Evolutionary conservation across 2,329 filamentous ascomycete species (phyloP).

Genomic region (Aspergillus eucalypticola): DNA sequence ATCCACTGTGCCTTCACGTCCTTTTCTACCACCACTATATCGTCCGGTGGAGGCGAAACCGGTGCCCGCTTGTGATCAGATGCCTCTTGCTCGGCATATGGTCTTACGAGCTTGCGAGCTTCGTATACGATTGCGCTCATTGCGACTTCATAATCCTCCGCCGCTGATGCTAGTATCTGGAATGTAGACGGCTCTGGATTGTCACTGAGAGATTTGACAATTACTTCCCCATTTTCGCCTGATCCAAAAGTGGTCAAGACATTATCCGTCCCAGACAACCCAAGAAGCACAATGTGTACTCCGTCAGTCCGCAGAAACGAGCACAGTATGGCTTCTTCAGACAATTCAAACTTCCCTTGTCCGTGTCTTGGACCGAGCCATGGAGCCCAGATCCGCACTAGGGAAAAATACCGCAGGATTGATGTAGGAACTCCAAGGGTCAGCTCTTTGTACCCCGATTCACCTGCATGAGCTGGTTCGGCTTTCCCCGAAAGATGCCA

Average conservation of each 20-base stretch:
- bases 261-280: constrained; percentile 71
- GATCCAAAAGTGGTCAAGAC: constrained; percentile 70
- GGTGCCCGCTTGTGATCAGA: constrained; percentile 21
- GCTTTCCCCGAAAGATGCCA: constrained; percentile 60
- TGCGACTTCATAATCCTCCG: constrained; percentile 71
- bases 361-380: constrained; percentile 93
- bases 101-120: constrained; percentile 65
- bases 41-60: constrained; percentile 40
- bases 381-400: constrained; percentile 75
- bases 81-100: constrained; percentile 24
- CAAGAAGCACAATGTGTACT: constrained; percentile 73
- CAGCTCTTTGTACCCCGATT: constrained; percentile 59
- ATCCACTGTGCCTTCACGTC: constrained; percentile 61
- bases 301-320: constrained; percentile 75
- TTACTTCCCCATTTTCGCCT: constrained; percentile 64
- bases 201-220: constrained; percentile 73
- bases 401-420: constrained; percentile 73
- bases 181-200: constrained; percentile 56
- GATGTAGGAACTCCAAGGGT: constrained; percentile 66
- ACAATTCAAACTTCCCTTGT: constrained; percentile 62
- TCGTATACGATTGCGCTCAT: constrained; percentile 84
- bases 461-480: constrained; percentile 52
- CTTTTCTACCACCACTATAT: constrained; percentile 46
- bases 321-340: constrained; percentile 75
- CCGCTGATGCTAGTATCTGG: constrained; percentile 69